These are phyloP conservation scores for Penicillium ucsense DNA, from an alignment of 495 filamentous ascomycete species.

Conservation along the genomic window DNA sequence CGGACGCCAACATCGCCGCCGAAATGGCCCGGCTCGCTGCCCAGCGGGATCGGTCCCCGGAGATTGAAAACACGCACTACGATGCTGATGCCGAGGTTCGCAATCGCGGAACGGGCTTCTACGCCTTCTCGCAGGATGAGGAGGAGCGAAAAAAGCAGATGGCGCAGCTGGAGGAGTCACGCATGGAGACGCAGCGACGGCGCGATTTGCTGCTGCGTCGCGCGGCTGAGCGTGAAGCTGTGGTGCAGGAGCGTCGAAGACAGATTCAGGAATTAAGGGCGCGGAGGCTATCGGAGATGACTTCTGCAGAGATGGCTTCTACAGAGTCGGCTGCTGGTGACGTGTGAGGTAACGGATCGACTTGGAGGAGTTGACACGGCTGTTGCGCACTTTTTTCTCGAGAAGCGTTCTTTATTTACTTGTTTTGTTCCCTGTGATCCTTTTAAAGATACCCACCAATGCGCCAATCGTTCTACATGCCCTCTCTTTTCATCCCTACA, in stretches of 20 bases:
- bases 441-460: neutral
- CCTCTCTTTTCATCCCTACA: too few relatives aligned
- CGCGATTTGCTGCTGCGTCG: constrained; percentile 17
- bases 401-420: too few relatives aligned
- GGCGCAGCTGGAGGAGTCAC: constrained; percentile 55
- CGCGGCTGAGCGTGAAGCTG: neutral
- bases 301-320: neutral
- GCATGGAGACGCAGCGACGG: constrained; percentile 57
- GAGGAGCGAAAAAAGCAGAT: constrained; percentile 61
- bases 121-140: constrained; percentile 67
- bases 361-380: too few relatives aligned
- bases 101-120: constrained; percentile 85
- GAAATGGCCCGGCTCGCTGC: constrained; percentile 64
- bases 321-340: neutral
- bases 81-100: constrained; percentile 73
- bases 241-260: constrained; percentile 1
- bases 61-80: constrained; percentile 73
- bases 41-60: constrained; percentile 62
- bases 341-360: neutral
- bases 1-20: constrained; percentile 45
- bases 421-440: too few relatives aligned
- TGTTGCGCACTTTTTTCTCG: too few relatives aligned
- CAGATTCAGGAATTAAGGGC: constrained; percentile 1
- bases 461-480: neutral
- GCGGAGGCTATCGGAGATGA: neutral